Evolutionary conservation across 257 asterid genomes (phyloP).

Genomic region (Solanum pinnatisectum): DNA sequence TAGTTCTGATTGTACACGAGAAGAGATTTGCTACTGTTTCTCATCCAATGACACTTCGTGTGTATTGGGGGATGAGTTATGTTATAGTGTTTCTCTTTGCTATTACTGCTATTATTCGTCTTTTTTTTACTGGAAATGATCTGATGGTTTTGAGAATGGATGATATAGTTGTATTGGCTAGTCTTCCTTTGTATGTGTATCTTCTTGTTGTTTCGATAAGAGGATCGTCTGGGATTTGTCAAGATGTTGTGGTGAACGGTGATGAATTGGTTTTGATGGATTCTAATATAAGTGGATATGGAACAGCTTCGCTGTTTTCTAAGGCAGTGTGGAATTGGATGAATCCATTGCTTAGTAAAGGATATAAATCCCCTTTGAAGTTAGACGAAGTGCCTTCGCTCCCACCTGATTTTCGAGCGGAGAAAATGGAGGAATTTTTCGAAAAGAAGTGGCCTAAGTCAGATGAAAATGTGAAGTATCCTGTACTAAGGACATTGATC

Average conservation of each 20-base stretch:
- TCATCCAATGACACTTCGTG: slow-evolving; percentile 26
- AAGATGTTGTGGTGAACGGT: background rate
- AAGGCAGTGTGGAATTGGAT: slow-evolving; percentile 48
- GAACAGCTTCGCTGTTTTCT: slow-evolving; percentile 44
- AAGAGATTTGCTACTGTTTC: slow-evolving; percentile 28
- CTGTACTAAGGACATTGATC: slow-evolving; percentile 30
- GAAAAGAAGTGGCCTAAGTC: slow-evolving; percentile 43
- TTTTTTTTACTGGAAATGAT: slow-evolving; percentile 1
- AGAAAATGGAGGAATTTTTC: slow-evolving; percentile 31
- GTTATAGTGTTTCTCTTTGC: slow-evolving; percentile 9
- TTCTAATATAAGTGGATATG: slow-evolving; percentile 35
- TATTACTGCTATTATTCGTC: slow-evolving; percentile 21
- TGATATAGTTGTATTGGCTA: slow-evolving; percentile 24
- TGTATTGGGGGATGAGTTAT: slow-evolving; percentile 14
- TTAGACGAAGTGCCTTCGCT: slow-evolving; percentile 48
- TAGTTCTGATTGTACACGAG: slow-evolving; percentile 37
- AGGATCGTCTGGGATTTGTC: slow-evolving; percentile 12
- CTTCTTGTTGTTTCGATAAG: slow-evolving; percentile 23
- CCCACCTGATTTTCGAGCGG: slow-evolving; percentile 38
- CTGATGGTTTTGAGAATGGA: slow-evolving; percentile 20
- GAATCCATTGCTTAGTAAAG: slow-evolving; percentile 48
- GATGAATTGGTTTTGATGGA: background rate
- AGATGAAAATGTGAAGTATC: slow-evolving; percentile 29
- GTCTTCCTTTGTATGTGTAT: slow-evolving; percentile 28
- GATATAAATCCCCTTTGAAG: slow-evolving; percentile 38